Evolutionary conservation across 106 monocot genomes (phyloP).

Genomic region (Apostasia ramifera): DNA sequence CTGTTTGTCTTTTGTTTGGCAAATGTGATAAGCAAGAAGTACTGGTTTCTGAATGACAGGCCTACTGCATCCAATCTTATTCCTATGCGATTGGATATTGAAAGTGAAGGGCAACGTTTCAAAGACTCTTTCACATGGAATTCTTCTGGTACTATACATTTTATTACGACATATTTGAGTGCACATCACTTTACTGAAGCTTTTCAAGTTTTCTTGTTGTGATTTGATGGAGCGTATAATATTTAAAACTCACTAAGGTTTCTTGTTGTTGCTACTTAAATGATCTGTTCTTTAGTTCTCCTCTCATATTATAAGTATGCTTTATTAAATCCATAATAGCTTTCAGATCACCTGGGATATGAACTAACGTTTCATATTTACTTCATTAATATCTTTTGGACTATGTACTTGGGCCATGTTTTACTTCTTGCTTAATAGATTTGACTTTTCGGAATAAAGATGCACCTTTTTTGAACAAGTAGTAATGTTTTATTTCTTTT

Average conservation of each 20-base stretch:
- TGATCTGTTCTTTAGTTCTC: too few relatives aligned
- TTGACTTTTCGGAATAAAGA: neutral
- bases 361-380: neutral
- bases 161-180: neutral
- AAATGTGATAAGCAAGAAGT: neutral
- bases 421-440: neutral
- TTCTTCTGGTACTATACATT: constrained; percentile 44
- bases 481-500: neutral
- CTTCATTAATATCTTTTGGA: neutral
- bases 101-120: constrained; percentile 64
- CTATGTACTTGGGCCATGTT: neutral
- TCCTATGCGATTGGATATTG: constrained; percentile 85
- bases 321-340: neutral
- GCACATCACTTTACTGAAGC: neutral
- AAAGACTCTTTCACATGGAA: constrained; percentile 97
- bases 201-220: too few relatives aligned
- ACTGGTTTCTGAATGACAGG: constrained; percentile 28
- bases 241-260: too few relatives aligned
- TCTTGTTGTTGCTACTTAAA: too few relatives aligned
- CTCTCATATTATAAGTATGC: too few relatives aligned
- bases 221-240: too few relatives aligned
- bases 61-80: constrained; percentile 83
- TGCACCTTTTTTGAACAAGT: neutral
- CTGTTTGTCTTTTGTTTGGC: neutral
- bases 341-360: neutral